phyloP scores from a whole-genome alignment of 805 yeast species.

The Kodamaea jinghongensis region DNA sequence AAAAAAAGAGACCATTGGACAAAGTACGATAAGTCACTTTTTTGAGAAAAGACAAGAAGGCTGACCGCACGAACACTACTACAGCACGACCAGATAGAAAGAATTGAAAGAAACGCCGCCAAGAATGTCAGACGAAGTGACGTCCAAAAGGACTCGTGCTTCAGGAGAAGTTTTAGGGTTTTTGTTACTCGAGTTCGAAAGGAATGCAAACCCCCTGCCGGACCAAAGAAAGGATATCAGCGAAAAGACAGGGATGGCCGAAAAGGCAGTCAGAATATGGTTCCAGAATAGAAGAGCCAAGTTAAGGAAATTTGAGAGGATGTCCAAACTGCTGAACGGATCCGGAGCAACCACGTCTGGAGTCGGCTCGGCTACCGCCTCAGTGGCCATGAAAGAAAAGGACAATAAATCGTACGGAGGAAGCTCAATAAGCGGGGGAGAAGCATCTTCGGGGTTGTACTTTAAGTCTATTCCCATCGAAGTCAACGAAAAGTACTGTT shows the following conservation, averaged over 20 bases:
- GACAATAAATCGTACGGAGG: background rate
- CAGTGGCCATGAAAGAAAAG: slow-evolving; percentile 3
- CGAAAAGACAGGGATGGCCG: slow-evolving; percentile 74
- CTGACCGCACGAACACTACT: too few relatives aligned
- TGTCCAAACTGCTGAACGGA: slow-evolving; percentile 16
- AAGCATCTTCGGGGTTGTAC: background rate
- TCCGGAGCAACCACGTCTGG: slow-evolving; percentile 1
- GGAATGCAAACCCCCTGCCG: slow-evolving; percentile 74
- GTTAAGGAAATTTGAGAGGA: slow-evolving; percentile 61
- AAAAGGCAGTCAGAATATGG: slow-evolving; percentile 89
- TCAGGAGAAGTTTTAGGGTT: slow-evolving; percentile 76
- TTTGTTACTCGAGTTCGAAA: slow-evolving; percentile 64
- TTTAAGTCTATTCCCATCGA: slow-evolving; percentile 42
- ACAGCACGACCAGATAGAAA: background rate
- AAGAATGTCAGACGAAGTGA: slow-evolving; percentile 10
- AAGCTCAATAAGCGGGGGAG: background rate
- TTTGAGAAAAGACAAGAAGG: too few relatives aligned
- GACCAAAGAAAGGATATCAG: slow-evolving; percentile 69
- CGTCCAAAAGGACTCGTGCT: slow-evolving; percentile 61
- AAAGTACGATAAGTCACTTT: too few relatives aligned
- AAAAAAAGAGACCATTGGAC: too few relatives aligned
- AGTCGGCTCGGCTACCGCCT: background rate
- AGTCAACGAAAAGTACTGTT: slow-evolving; percentile 63
- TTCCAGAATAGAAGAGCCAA: slow-evolving; percentile 87
- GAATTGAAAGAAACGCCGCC: background rate